These are phyloP conservation scores for Kokia cookei DNA, from an alignment of 441 rosid genomes.

Conservation along the genomic window DNA sequence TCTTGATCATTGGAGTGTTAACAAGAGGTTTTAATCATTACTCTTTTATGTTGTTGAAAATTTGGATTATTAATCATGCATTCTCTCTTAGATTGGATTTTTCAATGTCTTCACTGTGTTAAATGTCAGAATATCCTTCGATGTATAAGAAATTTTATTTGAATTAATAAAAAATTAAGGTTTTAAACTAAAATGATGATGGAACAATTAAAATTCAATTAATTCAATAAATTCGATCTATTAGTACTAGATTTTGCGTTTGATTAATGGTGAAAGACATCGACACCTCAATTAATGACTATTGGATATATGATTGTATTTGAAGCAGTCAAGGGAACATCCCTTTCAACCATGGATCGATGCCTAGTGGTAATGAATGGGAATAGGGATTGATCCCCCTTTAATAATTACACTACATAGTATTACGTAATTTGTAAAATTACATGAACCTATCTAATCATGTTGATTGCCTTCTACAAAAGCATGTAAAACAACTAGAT, in stretches of 20 bases:
- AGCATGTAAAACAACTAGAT: slow-evolving; percentile 5
- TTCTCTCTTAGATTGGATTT: too few relatives aligned
- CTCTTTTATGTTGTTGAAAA: too few relatives aligned
- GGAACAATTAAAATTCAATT: not conserved
- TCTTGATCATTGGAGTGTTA: too few relatives aligned
- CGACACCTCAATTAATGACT: not conserved
- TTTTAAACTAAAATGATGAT: too few relatives aligned
- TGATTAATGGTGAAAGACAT: not conserved
- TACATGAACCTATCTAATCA: slow-evolving; percentile 30
- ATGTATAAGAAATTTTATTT: too few relatives aligned
- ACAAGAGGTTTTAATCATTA: too few relatives aligned
- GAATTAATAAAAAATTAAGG: too few relatives aligned
- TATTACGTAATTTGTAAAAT: slow-evolving; percentile 18
- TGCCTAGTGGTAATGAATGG: not conserved
- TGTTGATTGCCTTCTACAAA: slow-evolving; percentile 15
- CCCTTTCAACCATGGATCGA: slow-evolving; percentile 7
- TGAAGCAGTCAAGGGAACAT: not conserved
- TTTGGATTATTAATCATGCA: too few relatives aligned
- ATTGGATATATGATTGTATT: not conserved
- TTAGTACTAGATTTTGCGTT: not conserved
- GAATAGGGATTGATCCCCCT: not conserved
- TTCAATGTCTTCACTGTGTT: too few relatives aligned
- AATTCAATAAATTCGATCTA: not conserved
- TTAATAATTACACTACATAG: slow-evolving; percentile 11
- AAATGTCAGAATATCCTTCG: too few relatives aligned